Base-by-base conservation (phyloP, 208 protist species). In the Leptomonas seymouri region DNA sequence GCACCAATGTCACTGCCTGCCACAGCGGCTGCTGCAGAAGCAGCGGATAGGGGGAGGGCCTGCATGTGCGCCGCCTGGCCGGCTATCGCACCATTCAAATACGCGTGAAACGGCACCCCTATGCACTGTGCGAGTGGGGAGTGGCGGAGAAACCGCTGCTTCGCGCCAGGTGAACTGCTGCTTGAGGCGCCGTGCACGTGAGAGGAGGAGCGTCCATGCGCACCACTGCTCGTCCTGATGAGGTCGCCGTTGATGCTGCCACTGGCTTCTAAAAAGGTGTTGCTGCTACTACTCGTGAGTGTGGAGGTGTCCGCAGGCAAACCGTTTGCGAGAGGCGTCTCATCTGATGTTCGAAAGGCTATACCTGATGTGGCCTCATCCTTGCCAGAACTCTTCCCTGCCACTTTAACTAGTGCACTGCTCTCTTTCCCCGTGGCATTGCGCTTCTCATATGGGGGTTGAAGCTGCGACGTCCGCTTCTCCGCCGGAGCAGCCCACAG, bases 1-100 rank as follows among this genome's bases (percentile, higher is more conserved):
- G n/a, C n/a, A n/a, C n/a, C n/a, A n/a, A n/a, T n/a, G n/a, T n/a
- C 54, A 59, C 36, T 14, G 12, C 20, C 31, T 27, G 36, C 49
- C 16, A 16, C 64, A 15, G 42, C 50, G 18, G 48, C 56, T 12
- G 34, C 44, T 20, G 30, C 21, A 16, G 31, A 3, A 11, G 63
- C 46, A 25, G 64, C 25, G 20, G 72, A 67, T 0, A 48, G 65
- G 3, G 63, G 34, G 21, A 51, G 64, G 3, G 56, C 15, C n/a
- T 67, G 65, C 28, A 72, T 23, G 16, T 78, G 64, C n/a, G 65
- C 73, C 8, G 73, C 73, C 64, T 78, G 64, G 15, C 67, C 73
- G 14, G 60, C 73, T 31, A 78, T 63, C 7, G 73, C 73, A 9
- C 73, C 65, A 25, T 69, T 71, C 27, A 78, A 46, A 59, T 67